Evolutionary conservation across 495 filamentous ascomycete species (phyloP), one percentile per base, ranked within the genome.

Genomic region (Podospora pseudoanserina): DNA sequence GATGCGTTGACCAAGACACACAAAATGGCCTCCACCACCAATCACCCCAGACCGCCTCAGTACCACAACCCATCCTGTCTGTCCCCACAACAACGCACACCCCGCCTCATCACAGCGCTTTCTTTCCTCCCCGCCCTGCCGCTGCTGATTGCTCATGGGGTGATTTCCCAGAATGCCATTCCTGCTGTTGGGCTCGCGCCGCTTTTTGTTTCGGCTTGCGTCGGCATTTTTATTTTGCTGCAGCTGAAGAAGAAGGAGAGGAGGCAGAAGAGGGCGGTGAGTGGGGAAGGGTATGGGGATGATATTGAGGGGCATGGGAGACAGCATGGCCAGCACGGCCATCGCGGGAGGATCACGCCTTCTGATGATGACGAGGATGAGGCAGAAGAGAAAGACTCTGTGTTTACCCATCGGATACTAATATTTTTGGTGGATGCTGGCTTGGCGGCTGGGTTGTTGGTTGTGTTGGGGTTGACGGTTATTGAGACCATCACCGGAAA

Each of bases 91-190:
- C 58, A 49, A 49, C 64, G 67, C 5, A 18, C 63, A n/a, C 75
- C 82, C 60, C 79, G 80, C 66, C 73, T 77, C 19, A 77, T 81
- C 56, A 78, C 81, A 44, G 74, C 77, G 62, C 74, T 81, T 63
- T 77, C 83, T 65, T 85, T 87, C 73, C 71, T 86, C 13, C 85
- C 84, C 57, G 84, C 84, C 61, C 86, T 87, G 66, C 80, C 82
- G 4, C 79, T 81, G n/a, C 77, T 75, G 54, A 65, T 83, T 61
- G 70, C 74, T 3, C 75, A 81, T 72, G 84, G 72, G 78, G 76
- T 71, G 68, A 75, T 79, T 44, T 78, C 80, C 30, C 26, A 66
- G 19, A 71, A 70, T 60, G 60, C 73, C 26, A 64, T 78, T n/a
- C 80, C 80, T 4, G 79, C 79, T 6, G 73, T 81, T 53, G 79